phyloP scores from a whole-genome alignment of 805 yeast species.

The Candida michaelii region DNA sequence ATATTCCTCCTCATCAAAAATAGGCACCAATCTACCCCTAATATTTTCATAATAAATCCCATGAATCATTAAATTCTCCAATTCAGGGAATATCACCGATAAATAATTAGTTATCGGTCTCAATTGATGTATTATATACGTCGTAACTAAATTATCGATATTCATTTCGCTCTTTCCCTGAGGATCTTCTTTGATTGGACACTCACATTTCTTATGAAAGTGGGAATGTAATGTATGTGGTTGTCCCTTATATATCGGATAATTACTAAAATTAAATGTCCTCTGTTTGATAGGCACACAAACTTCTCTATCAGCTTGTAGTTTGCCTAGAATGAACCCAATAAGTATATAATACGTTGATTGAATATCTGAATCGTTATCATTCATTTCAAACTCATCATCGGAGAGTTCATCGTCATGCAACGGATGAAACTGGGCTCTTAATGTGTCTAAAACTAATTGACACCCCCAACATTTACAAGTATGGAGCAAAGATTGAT shows the following conservation, averaged over 20 bases:
- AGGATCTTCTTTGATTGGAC: slow-evolving; percentile 25
- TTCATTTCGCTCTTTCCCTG: slow-evolving; percentile 20
- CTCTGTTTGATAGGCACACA: slow-evolving; percentile 33
- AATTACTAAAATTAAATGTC: slow-evolving; percentile 21
- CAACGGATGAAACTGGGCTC: slow-evolving; percentile 23
- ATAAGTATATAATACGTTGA: slow-evolving; percentile 30
- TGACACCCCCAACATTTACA: slow-evolving; percentile 38
- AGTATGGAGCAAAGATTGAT: slow-evolving; percentile 33
- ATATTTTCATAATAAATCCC: slow-evolving; percentile 31
- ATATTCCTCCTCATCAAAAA: slow-evolving; percentile 28
- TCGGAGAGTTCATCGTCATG: slow-evolving; percentile 13
- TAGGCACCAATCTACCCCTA: slow-evolving; percentile 20
- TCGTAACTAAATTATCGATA: slow-evolving; percentile 34
- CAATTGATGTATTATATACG: slow-evolving; percentile 35
- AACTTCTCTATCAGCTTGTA: slow-evolving; percentile 37
- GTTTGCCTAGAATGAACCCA: slow-evolving; percentile 33
- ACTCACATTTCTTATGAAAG: slow-evolving; percentile 27
- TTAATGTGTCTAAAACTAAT: slow-evolving; percentile 23
- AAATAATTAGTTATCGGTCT: slow-evolving; percentile 30
- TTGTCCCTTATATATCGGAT: slow-evolving; percentile 36
- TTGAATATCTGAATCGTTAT: slow-evolving; percentile 19
- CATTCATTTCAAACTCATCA: slow-evolving; percentile 9
- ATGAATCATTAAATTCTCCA: slow-evolving; percentile 34
- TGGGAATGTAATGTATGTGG: slow-evolving; percentile 34
- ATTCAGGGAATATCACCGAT: slow-evolving; percentile 19